Conservation (phyloP, 768 basidiomycete genomes). For the Boletus rex-veris region DNA sequence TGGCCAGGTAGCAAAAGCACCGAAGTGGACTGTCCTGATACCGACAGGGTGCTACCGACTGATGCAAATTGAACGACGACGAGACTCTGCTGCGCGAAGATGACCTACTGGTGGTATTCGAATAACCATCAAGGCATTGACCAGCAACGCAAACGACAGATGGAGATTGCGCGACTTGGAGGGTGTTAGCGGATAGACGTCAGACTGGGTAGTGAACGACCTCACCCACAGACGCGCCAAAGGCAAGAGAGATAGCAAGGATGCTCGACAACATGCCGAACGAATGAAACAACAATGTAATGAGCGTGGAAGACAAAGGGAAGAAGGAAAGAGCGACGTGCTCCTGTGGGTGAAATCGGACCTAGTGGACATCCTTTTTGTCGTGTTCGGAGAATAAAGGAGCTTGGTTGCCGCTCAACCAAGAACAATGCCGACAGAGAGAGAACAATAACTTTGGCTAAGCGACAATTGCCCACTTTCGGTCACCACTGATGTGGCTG, state of each 20-base stretch:
- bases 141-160: slow-evolving; percentile 82
- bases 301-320: slow-evolving; percentile 17
- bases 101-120: slow-evolving; percentile 65
- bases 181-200: neutral
- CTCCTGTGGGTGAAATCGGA: slow-evolving; percentile 14
- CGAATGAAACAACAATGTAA: slow-evolving; percentile 22
- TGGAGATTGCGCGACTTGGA: slow-evolving; percentile 52
- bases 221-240: slow-evolving; percentile 41
- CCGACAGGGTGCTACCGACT: slow-evolving; percentile 72
- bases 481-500: slow-evolving; percentile 7
- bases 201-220: neutral
- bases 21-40: slow-evolving; percentile 47
- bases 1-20: slow-evolving; percentile 73
- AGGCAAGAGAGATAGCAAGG: slow-evolving; percentile 34
- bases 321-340: slow-evolving; percentile 20
- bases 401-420: slow-evolving; percentile 18
- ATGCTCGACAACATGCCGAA: slow-evolving; percentile 40
- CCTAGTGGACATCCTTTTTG: slow-evolving; percentile 27
- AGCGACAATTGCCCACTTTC: no score
- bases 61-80: slow-evolving; percentile 8
- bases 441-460: slow-evolving; percentile 26
- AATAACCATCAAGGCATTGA: slow-evolving; percentile 79
- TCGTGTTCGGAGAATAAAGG: slow-evolving; percentile 27
- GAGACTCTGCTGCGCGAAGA: neutral
- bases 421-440: slow-evolving; percentile 19